These are phyloP conservation scores for Calonectria fujianensis DNA, from an alignment of 2,329 filamentous ascomycete genomes.

Conservation along the genomic window DNA sequence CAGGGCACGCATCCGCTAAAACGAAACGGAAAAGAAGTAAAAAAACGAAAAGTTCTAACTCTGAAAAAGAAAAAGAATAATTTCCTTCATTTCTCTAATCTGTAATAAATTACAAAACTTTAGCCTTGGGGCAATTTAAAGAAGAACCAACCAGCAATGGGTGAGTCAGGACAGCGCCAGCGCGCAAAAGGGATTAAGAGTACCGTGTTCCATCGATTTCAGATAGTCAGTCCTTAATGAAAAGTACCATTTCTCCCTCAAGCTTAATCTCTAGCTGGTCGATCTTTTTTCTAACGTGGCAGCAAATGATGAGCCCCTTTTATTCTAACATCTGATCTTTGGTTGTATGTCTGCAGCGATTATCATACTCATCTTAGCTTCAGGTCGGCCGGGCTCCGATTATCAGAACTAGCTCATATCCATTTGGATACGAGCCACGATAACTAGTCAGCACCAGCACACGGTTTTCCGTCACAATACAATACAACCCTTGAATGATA, in stretches of 20 bases:
- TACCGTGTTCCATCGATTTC: slow-evolving; percentile 29
- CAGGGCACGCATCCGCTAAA: slow-evolving; percentile 29
- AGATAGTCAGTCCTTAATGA: slow-evolving; percentile 41
- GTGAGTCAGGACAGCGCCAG: neutral
- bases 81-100: slow-evolving; percentile 6
- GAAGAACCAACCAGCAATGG: neutral
- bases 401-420: neutral
- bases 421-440: neutral
- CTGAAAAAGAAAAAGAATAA: neutral
- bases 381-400: neutral
- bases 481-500: too few relatives aligned
- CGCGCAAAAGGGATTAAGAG: slow-evolving; percentile 22
- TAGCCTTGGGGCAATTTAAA: neutral
- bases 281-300: neutral
- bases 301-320: neutral
- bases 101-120: neutral
- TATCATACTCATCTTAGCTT: neutral
- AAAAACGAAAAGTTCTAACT: neutral
- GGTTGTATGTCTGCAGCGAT: neutral
- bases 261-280: neutral
- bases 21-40: neutral
- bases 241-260: slow-evolving; percentile 29
- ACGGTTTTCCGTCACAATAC: neutral
- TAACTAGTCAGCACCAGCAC: neutral
- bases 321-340: too few relatives aligned